Evolutionary conservation across 768 basidiomycete genomes (phyloP).

Genomic region (Suillus subaureus): DNA sequence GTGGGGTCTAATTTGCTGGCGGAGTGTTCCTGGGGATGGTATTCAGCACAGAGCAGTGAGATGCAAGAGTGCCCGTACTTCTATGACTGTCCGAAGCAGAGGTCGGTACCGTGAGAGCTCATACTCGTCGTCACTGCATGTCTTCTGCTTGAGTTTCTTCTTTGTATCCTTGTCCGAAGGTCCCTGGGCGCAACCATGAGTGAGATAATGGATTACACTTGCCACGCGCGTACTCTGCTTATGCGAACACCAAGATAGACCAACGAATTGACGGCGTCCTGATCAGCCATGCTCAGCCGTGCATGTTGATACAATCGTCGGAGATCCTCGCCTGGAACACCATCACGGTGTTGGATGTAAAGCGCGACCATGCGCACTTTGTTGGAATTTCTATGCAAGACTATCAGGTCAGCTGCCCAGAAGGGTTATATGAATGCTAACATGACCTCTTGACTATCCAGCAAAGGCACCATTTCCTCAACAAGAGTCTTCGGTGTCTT

Average conservation of each 20-base stretch:
- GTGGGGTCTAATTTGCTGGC: slow-evolving; percentile 74
- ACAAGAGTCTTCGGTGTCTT: slow-evolving; percentile 94
- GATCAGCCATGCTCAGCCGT: slow-evolving; percentile 80
- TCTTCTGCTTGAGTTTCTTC: slow-evolving; percentile 81
- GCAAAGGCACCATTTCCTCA: slow-evolving; percentile 97
- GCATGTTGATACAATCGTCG: slow-evolving; percentile 95
- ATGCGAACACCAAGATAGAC: slow-evolving; percentile 82
- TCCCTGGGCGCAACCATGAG: slow-evolving; percentile 43
- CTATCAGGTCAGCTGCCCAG: not conserved
- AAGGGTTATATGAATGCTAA: slow-evolving; percentile 38
- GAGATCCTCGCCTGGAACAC: slow-evolving; percentile 98
- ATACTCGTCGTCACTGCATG: slow-evolving; percentile 85
- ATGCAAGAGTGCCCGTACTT: slow-evolving; percentile 50
- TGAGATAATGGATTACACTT: not conserved
- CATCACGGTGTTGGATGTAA: slow-evolving; percentile 93
- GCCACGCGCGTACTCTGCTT: slow-evolving; percentile 59
- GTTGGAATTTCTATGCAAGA: slow-evolving; percentile 65
- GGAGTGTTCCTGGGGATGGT: slow-evolving; percentile 69
- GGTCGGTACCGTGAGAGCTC: slow-evolving; percentile 96
- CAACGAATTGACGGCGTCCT: slow-evolving; percentile 91
- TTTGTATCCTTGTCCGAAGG: slow-evolving; percentile 77
- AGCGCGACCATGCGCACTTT: slow-evolving; percentile 97
- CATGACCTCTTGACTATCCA: slow-evolving; percentile 87
- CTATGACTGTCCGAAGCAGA: slow-evolving; percentile 74
- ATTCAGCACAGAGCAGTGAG: slow-evolving; percentile 1